These are phyloP conservation scores for Kodamaea arcana DNA, from an alignment of 1,139 yeast genomes.

Conservation along the genomic window DNA sequence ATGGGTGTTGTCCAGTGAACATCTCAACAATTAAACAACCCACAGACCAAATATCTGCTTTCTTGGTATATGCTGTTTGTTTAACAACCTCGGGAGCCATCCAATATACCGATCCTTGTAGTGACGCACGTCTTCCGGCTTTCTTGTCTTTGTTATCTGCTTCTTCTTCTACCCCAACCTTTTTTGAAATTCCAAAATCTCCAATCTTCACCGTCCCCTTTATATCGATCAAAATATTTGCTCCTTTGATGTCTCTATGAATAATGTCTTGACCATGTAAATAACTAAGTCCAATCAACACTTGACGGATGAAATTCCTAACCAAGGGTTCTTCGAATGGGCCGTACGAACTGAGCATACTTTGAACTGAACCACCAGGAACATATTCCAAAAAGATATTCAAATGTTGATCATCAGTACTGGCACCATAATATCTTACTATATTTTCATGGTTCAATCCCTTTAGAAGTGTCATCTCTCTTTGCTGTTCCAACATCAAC, in stretches of 20 bases:
- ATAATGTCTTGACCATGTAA: slow-evolving; percentile 79
- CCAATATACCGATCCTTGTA: slow-evolving; percentile 96
- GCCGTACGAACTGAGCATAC: slow-evolving; percentile 81
- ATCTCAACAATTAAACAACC: slow-evolving; percentile 90
- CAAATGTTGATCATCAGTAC: slow-evolving; percentile 62
- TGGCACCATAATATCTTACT: slow-evolving; percentile 85
- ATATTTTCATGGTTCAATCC: slow-evolving; percentile 88
- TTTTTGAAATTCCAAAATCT: slow-evolving; percentile 90
- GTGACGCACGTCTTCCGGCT: slow-evolving; percentile 64
- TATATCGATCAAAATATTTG: slow-evolving; percentile 83
- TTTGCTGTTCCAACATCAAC: slow-evolving; percentile 78
- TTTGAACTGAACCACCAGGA: slow-evolving; percentile 94
- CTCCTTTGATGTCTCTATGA: slow-evolving; percentile 92
- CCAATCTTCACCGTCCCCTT: slow-evolving; percentile 90
- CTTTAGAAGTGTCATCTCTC: slow-evolving; percentile 76
- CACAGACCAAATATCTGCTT: slow-evolving; percentile 94
- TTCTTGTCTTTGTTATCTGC: slow-evolving; percentile 15
- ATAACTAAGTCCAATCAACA: slow-evolving; percentile 75
- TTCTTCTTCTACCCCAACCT: slow-evolving; percentile 40
- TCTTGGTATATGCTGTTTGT: slow-evolving; percentile 82
- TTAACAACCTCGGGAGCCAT: slow-evolving; percentile 98
- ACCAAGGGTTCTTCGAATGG: slow-evolving; percentile 90
- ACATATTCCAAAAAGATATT: slow-evolving; percentile 91
- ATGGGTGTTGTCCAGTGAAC: slow-evolving; percentile 94
- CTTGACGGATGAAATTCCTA: slow-evolving; percentile 78